Percentiles rank a stretch among this genome's conserved stretches.
phyloP scores from a whole-genome alignment of 2,329 filamentous ascomycete species.

The Mycogone perniciosa region DNA sequence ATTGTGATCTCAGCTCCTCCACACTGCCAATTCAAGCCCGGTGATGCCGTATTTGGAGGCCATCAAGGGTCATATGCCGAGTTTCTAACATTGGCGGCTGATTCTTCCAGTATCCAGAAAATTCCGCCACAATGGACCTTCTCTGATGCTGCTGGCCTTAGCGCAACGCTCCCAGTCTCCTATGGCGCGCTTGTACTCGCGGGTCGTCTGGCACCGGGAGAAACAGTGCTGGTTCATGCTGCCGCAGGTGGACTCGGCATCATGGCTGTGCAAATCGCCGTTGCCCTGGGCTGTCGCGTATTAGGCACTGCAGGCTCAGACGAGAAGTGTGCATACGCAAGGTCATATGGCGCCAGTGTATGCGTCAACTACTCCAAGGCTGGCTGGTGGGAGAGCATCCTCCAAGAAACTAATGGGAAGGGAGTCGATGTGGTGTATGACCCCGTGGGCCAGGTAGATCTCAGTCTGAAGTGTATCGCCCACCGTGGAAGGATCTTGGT shows the following conservation, averaged over 20 bases:
- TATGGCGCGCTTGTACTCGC: constrained; percentile 43
- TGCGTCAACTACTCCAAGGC: constrained; percentile 35
- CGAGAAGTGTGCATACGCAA: constrained; percentile 38
- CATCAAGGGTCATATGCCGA: constrained; percentile 47
- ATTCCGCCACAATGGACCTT: constrained; percentile 41
- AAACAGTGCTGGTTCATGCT: constrained; percentile 49
- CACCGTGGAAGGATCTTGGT: constrained; percentile 50
- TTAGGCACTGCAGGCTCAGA: constrained; percentile 45
- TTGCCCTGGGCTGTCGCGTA: constrained; percentile 45
- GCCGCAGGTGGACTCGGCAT: constrained; percentile 50
- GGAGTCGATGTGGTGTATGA: constrained; percentile 55
- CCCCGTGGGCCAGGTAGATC: constrained; percentile 49
- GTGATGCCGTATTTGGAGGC: constrained; percentile 49
- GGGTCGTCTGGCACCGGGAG: constrained; percentile 35
- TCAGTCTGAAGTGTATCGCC: constrained; percentile 46
- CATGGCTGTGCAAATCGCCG: constrained; percentile 50
- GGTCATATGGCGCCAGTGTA: constrained; percentile 32
- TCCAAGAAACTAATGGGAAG: constrained; percentile 37
- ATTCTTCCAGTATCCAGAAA: constrained; percentile 28
- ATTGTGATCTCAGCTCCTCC: constrained; percentile 36
- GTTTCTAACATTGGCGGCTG: constrained; percentile 37
- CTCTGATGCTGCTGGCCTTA: constrained; percentile 46
- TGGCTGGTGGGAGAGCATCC: constrained; percentile 46
- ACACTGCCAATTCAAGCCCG: constrained; percentile 32
- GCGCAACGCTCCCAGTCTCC: constrained; percentile 46